phyloP scores from a whole-genome alignment of 768 basidiomycete species.

The Amanita pallidorosea region DNA sequence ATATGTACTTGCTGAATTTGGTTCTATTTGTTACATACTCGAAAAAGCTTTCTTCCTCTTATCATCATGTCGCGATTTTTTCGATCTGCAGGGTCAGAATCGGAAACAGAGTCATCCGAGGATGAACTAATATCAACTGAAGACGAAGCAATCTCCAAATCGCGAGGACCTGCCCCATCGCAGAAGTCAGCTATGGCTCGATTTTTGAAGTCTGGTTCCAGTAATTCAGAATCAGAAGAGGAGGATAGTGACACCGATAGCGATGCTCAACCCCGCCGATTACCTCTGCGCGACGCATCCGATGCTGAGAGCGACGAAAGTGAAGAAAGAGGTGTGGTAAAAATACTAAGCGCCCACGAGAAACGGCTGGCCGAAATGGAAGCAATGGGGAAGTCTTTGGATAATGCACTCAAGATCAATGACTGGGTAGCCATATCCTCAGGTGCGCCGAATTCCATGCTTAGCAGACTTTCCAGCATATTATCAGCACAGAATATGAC shows the following conservation, averaged over 20 bases:
- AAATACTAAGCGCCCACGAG: constrained; percentile 83
- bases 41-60: neutral
- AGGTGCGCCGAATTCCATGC: constrained; percentile 37
- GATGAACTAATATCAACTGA: constrained; percentile 73
- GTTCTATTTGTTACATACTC: neutral
- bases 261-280: constrained; percentile 12
- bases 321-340: constrained; percentile 61
- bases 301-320: constrained; percentile 33
- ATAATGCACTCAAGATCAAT: constrained; percentile 92
- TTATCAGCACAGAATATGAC: constrained; percentile 69
- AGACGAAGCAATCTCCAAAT: constrained; percentile 38
- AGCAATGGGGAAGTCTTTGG: constrained; percentile 79
- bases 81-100: constrained; percentile 74
- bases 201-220: constrained; percentile 60
- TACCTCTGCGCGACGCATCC: constrained; percentile 24
- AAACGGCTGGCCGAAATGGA: constrained; percentile 95
- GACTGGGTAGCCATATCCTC: constrained; percentile 91
- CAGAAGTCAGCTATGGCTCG: constrained; percentile 59
- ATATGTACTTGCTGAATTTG: neutral
- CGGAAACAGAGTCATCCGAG: constrained; percentile 60
- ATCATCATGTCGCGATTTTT: constrained; percentile 80
- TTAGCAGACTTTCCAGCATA: constrained; percentile 1
- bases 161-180: neutral
- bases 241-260: constrained; percentile 46
- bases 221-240: constrained; percentile 45